A percentile compares a stretch with the other conserved stretches of the same genome.
Conservation (phyloP, 75 land plant species). For the Cryptomeria japonica region DNA sequence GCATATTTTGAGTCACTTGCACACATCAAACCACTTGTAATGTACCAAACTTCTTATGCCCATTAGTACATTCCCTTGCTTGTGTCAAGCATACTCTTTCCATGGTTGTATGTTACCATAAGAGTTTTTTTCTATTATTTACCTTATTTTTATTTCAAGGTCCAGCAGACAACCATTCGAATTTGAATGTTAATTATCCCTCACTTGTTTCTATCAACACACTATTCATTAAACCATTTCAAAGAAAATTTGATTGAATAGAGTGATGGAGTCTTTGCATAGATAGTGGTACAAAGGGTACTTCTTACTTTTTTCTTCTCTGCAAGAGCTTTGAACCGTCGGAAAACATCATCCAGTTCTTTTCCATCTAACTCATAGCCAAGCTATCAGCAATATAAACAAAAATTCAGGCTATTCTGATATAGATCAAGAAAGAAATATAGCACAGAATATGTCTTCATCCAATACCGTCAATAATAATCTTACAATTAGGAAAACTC, state of each 20-base stretch:
- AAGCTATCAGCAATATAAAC: slow-evolving; percentile 42
- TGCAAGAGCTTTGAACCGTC: slow-evolving; percentile 86
- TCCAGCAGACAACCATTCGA: not conserved
- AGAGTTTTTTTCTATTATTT: not conserved
- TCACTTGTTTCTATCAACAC: not conserved
- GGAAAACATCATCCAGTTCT: slow-evolving; percentile 80
- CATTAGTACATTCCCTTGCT: not conserved
- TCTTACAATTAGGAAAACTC: not conserved
- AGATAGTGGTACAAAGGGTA: not conserved
- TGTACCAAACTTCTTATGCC: not conserved
- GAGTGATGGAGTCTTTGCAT: not conserved
- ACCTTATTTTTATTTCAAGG: not conserved
- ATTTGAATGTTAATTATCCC: not conserved
- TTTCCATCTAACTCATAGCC: slow-evolving; percentile 82
- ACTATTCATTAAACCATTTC: not conserved
- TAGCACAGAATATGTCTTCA: not conserved
- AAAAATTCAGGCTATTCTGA: not conserved
- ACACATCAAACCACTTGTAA: not conserved
- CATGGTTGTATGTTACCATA: not conserved
- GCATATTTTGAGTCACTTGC: not conserved
- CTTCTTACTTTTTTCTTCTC: slow-evolving; percentile 86
- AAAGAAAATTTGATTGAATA: not conserved
- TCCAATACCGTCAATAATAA: not conserved
- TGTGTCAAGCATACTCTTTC: not conserved
- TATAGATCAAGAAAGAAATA: not conserved